Conservation (phyloP, 305 asterid genomes). For the Ajuga reptans region DNA sequence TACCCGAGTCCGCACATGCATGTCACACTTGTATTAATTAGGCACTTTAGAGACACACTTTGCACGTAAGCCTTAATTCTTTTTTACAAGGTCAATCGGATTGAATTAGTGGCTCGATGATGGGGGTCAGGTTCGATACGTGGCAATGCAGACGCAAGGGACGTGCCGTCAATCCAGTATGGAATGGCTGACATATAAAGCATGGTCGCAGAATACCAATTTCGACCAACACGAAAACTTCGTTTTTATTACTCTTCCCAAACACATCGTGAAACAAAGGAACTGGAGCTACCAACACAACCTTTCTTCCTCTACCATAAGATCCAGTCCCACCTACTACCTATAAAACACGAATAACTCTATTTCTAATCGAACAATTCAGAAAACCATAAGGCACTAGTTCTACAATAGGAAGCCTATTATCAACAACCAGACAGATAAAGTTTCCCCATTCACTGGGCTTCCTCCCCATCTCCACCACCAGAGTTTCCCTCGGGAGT, state of each 20-base stretch:
- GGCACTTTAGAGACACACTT: too few relatives aligned
- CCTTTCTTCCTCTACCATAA: constrained; percentile 3
- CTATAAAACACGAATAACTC: constrained; percentile 15
- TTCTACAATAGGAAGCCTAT: constrained; percentile 24
- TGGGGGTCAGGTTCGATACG: too few relatives aligned
- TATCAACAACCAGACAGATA: constrained; percentile 27
- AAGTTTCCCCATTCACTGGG: constrained; percentile 29
- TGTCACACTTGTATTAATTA: too few relatives aligned
- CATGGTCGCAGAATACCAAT: neutral
- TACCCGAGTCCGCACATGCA: too few relatives aligned
- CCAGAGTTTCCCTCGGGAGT: constrained; percentile 25
- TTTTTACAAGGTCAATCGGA: too few relatives aligned
- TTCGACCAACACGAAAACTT: neutral
- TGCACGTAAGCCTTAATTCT: too few relatives aligned
- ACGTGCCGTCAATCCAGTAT: too few relatives aligned
- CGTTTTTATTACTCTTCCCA: constrained; percentile 16
- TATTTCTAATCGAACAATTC: constrained; percentile 11
- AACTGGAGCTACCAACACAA: neutral
- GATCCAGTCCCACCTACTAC: constrained; percentile 2
- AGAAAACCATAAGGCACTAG: constrained; percentile 15
- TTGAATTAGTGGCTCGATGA: too few relatives aligned
- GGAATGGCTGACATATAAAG: too few relatives aligned
- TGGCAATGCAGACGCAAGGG: too few relatives aligned
- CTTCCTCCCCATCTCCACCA: constrained; percentile 40
- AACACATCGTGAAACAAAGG: constrained; percentile 14